phyloP scores from a whole-genome alignment of 768 basidiomycete genomes.

The Mycena epipterygia region DNA sequence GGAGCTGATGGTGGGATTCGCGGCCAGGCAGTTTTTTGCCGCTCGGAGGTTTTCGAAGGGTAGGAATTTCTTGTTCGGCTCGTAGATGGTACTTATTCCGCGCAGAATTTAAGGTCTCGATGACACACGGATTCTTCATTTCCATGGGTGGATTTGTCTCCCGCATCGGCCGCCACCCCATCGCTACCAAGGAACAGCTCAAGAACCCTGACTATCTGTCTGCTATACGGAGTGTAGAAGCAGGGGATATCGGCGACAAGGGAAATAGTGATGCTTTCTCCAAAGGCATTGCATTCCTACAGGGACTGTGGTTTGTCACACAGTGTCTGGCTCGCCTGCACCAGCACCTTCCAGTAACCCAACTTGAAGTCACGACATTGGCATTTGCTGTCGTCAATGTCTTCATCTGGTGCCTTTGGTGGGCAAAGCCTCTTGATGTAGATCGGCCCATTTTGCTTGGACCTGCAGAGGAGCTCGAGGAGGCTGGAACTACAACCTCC shows the following conservation, averaged over 20 bases:
- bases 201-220: neutral
- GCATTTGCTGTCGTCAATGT: conserved; percentile 49
- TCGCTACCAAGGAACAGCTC: neutral
- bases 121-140: neutral
- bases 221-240: neutral
- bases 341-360: conserved; percentile 45
- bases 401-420: conserved; percentile 51
- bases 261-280: conserved; percentile 50
- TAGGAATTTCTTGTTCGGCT: too few species aligned
- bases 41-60: neutral
- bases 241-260: conserved; percentile 37
- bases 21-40: neutral
- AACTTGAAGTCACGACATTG: conserved; percentile 53
- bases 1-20: neutral
- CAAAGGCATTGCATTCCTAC: conserved; percentile 48
- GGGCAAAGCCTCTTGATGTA: conserved; percentile 52
- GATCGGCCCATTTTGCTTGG: neutral
- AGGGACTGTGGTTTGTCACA: conserved; percentile 52
- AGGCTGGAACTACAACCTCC: too few species aligned
- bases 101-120: neutral
- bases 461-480: too few species aligned
- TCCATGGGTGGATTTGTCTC: conserved; percentile 27
- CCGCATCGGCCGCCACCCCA: neutral
- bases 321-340: conserved; percentile 43
- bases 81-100: neutral